Evolutionary conservation across 2,329 filamentous ascomycete genomes (phyloP).

Genomic region (Orbilia javanica): DNA sequence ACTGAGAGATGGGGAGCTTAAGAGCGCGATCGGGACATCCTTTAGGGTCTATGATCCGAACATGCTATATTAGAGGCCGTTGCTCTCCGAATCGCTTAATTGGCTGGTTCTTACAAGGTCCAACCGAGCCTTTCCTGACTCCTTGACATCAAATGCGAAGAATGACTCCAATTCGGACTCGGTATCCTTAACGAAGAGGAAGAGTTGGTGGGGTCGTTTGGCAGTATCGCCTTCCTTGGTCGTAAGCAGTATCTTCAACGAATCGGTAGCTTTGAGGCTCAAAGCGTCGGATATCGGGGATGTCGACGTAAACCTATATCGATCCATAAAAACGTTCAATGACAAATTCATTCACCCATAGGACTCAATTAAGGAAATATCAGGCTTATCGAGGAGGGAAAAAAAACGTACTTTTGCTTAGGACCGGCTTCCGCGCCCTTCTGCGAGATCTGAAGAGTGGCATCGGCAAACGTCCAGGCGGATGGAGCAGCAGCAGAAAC

Average conservation of each 20-base stretch:
- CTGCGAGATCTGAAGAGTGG: conserved; percentile 49
- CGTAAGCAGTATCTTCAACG: conserved; percentile 84
- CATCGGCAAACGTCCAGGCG: conserved; percentile 46
- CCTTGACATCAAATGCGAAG: conserved; percentile 85
- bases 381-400: too few species aligned
- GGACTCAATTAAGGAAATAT: conserved; percentile 2
- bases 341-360: too few species aligned
- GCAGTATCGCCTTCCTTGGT: conserved; percentile 81
- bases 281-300: conserved; percentile 75
- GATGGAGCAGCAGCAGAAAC: conserved; percentile 12
- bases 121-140: conserved; percentile 82
- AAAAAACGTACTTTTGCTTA: conserved; percentile 39
- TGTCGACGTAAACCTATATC: conserved; percentile 72
- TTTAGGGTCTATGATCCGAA: conserved; percentile 77
- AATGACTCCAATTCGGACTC: conserved; percentile 84
- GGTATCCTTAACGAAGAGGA: conserved; percentile 83
- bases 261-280: conserved; percentile 76
- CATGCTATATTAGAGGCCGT: background rate
- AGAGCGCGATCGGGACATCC: conserved; percentile 87
- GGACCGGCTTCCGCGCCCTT: conserved; percentile 45
- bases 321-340: background rate
- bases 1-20: conserved; percentile 76
- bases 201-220: conserved; percentile 93
- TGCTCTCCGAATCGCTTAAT: background rate
- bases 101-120: conserved; percentile 75